Percentiles rank a stretch among this genome's conserved stretches.
Conservation (phyloP, 2,329 filamentous ascomycete species). For the Chrysosporium keratinophilum region DNA sequence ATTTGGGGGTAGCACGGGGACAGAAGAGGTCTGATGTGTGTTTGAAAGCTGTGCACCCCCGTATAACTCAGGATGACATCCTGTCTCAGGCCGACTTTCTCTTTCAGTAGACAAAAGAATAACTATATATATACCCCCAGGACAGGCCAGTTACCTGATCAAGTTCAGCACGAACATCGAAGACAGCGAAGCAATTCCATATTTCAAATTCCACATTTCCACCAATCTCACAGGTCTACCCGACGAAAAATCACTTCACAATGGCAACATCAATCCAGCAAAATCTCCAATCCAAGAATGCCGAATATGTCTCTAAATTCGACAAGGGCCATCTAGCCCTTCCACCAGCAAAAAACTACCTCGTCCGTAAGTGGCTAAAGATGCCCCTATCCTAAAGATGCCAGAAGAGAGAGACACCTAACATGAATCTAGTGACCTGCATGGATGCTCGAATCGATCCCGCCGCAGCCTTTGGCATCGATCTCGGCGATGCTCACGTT, state of each 20-base stretch:
- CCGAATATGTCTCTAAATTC: slow-evolving; percentile 49
- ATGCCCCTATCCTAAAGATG: background rate
- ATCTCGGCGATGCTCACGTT: slow-evolving; percentile 66
- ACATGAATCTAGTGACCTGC: slow-evolving; percentile 50
- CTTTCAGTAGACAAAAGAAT: background rate
- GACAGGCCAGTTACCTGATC: background rate
- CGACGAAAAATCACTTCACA: background rate
- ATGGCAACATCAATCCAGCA: slow-evolving; percentile 43
- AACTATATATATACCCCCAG: background rate
- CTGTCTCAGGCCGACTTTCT: background rate
- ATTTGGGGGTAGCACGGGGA: background rate
- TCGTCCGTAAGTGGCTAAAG: slow-evolving; percentile 42
- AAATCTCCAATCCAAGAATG: slow-evolving; percentile 49
- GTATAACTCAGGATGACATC: background rate
- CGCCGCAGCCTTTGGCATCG: slow-evolving; percentile 56
- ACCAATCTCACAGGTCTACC: background rate
- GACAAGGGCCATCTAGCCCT: slow-evolving; percentile 56
- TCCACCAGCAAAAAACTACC: slow-evolving; percentile 59
- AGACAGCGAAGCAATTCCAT: too few relatives aligned
- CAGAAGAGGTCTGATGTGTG: background rate
- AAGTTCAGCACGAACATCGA: background rate
- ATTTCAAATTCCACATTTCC: background rate
- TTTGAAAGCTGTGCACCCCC: background rate
- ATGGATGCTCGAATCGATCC: slow-evolving; percentile 71
- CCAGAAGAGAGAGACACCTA: background rate